Base-by-base conservation (phyloP, 2,329 filamentous ascomycete species). In the Colletotrichum sp. region DNA sequence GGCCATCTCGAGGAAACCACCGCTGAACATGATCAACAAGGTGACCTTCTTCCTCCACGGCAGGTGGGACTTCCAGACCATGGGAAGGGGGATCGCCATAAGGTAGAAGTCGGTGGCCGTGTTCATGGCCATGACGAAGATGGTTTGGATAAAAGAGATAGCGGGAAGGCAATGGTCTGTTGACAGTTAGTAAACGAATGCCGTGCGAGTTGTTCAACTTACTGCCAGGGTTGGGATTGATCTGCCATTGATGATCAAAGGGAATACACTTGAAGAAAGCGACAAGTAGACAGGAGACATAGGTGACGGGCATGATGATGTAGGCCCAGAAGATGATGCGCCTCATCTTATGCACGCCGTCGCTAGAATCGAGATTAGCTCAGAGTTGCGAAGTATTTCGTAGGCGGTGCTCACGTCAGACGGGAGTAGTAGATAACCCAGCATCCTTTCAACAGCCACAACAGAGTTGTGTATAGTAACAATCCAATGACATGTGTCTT, bases 401-500 rank as follows among this genome's bases (percentile, higher is more conserved):
- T 15, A 66, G 72, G 5, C n/a, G 77, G 18, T 18, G 72, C 82
- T 28, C 78, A 89, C 81, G 87, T 89, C 30, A 91, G 81, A 69
- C 90, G 84, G 10, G 85, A 84, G 79, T 90, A 91, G 79, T 89
- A 91, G 57, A 89, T 82, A 6, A 86, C 84, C 84, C 90, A 87
- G 77, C 88, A 90, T 3, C 83, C 80, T 79, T 91, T 91, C 77
- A 91, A 78, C 7, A 87, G 75, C 90, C 90, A 91, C 2, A 91
- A 75, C 1, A 90, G 79, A 0, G 86, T 82, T 0, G 86, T 86
- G 66, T 91, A 91, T 24, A 88, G 79, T 4, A 85, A 83, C 86
- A 89, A 90, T 4, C 89, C 89, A 1, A 88, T 80, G 7, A 91
- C 80, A 59, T 91, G 89, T 0, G 88, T 87, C 79, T 90, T 90